Conservation (phyloP, 2,329 filamentous ascomycete genomes). For the Talaromyces marneffei region DNA sequence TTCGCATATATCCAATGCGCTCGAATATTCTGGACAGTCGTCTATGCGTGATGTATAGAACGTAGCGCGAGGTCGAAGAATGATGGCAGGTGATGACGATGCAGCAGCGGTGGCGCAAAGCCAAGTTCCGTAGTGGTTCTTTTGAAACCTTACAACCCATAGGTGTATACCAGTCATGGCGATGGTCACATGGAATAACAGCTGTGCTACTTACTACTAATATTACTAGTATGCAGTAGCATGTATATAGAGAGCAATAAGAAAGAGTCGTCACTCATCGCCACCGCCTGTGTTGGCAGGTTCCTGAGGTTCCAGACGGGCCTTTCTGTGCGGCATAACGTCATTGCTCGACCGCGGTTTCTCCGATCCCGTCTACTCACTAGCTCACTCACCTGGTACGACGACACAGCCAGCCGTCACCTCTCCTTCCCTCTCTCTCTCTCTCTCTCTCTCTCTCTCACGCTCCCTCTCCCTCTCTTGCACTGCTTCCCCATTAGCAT, state of each 20-base stretch:
- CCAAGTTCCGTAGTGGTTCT: neutral
- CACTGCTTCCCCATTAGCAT: neutral
- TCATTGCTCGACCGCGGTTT: conserved; percentile 5
- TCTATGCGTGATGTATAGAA: neutral
- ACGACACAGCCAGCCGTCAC: neutral
- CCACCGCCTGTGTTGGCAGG: neutral
- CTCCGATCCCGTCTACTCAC: too few species aligned
- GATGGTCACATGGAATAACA: neutral
- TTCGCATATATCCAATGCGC: neutral
- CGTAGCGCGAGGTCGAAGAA: conserved; percentile 18
- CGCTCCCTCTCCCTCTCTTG: neutral
- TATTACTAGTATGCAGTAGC: neutral
- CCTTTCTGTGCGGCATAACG: conserved; percentile 9
- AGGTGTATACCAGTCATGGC: neutral
- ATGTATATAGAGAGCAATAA: neutral
- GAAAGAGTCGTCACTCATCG: neutral
- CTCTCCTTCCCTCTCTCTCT: neutral
- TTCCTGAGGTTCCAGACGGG: conserved; percentile 2
- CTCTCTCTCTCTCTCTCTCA: neutral
- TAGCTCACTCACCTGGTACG: neutral
- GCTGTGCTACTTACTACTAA: too few species aligned
- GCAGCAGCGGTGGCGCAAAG: conserved; percentile 3
- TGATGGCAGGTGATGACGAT: neutral
- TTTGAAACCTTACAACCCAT: too few species aligned
- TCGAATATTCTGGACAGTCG: neutral